These are phyloP conservation scores for Thalassiosira delicatula DNA, from an alignment of 352 stramenopile species.

Conservation along the genomic window DNA sequence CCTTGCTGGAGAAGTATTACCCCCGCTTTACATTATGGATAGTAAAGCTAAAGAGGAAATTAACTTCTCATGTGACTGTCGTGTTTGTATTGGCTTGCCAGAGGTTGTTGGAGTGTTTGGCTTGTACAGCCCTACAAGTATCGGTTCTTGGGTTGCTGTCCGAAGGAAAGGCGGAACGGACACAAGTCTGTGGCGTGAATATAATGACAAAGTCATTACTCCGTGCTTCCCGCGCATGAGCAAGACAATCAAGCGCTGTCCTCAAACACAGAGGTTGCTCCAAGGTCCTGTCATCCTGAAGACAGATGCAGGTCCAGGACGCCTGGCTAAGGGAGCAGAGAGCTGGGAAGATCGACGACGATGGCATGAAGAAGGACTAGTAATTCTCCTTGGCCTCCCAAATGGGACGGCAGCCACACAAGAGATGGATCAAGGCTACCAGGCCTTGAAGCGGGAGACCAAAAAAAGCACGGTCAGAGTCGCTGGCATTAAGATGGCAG, in stretches of 20 bases:
- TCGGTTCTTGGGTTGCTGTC: too few species aligned
- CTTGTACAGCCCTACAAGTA: too few species aligned
- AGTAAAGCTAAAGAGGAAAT: too few species aligned
- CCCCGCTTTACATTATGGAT: too few species aligned
- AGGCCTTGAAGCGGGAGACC: constrained; percentile 1
- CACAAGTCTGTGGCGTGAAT: constrained; percentile 1
- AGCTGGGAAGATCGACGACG: constrained; percentile 7
- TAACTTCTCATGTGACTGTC: too few species aligned
- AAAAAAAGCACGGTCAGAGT: constrained; percentile 8
- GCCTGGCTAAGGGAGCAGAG: constrained; percentile 7
- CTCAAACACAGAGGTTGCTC: background rate
- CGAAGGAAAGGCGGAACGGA: too few species aligned
- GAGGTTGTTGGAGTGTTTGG: too few species aligned
- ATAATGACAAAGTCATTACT: too few species aligned
- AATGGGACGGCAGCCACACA: constrained; percentile 20
- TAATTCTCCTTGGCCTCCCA: constrained; percentile 19
- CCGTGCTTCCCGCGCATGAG: constrained; percentile 11
- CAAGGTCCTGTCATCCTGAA: constrained; percentile 25
- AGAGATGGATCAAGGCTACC: constrained; percentile 17
- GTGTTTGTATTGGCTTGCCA: too few species aligned
- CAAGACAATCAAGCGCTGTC: constrained; percentile 3
- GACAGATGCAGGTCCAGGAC: constrained; percentile 22
- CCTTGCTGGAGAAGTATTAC: too few species aligned
- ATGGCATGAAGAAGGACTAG: constrained; percentile 18
- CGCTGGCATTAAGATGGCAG: constrained; percentile 12